Percentiles rank a stretch among this genome's conserved stretches.
Evolutionary conservation across 2,329 filamentous ascomycete genomes (phyloP).

Genomic region (Trichoderma sp.): DNA sequence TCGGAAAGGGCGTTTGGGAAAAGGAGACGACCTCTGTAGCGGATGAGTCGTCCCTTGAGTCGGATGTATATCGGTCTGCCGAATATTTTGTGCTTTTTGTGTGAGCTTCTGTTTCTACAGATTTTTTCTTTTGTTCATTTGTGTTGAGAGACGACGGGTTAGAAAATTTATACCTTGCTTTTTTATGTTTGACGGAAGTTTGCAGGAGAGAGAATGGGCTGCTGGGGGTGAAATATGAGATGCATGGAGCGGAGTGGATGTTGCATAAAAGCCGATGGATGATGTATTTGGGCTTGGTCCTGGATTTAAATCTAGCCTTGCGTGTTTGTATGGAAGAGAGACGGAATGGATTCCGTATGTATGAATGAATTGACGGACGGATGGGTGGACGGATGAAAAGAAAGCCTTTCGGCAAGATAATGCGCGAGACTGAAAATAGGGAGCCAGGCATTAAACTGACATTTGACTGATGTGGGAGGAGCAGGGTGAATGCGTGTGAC

Average conservation of each 20-base stretch:
- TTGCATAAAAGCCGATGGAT: background rate
- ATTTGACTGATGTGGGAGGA: background rate
- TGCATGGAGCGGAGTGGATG: background rate
- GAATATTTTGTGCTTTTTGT: background rate
- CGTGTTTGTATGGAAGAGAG: background rate
- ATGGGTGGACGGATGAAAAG: slow-evolving; percentile 6
- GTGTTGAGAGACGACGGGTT: background rate
- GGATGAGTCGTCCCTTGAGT: slow-evolving; percentile 2
- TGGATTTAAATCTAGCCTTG: background rate
- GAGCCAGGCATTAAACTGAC: background rate
- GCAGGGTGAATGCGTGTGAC: background rate
- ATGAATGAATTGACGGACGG: slow-evolving; percentile 15
- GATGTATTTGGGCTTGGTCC: background rate
- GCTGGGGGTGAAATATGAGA: background rate
- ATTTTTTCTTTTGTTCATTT: background rate
- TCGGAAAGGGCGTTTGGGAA: slow-evolving; percentile 32
- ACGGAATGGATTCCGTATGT: slow-evolving; percentile 2
- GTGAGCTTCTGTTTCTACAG: background rate
- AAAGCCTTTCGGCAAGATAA: background rate
- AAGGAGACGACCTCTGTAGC: slow-evolving; percentile 2
- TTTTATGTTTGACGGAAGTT: slow-evolving; percentile 1
- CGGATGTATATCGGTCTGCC: slow-evolving; percentile 1
- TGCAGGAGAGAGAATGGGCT: background rate
- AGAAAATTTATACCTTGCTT: slow-evolving; percentile 13
- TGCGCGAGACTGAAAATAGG: background rate